Evolutionary conservation across 306 rosid genomes (phyloP).

Genomic region (Cotoneaster glaucophyllus): DNA sequence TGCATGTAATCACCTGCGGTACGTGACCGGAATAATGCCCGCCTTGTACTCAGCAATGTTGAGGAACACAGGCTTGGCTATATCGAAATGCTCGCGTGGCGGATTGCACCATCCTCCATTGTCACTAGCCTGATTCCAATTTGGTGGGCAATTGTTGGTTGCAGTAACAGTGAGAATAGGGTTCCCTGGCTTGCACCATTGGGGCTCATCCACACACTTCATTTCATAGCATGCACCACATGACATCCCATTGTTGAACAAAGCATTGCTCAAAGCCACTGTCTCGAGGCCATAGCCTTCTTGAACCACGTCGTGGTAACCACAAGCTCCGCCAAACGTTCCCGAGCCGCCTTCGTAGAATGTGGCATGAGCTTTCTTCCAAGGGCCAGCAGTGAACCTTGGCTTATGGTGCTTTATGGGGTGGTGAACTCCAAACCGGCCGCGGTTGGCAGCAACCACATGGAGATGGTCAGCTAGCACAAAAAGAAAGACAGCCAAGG

Average conservation of each 20-base stretch:
- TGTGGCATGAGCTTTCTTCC: slow-evolving; percentile 71
- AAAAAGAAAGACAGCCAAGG: background rate
- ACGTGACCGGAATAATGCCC: slow-evolving; percentile 51
- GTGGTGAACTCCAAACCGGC: background rate
- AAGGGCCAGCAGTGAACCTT: slow-evolving; percentile 33
- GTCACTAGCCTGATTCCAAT: slow-evolving; percentile 22
- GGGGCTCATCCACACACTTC: slow-evolving; percentile 33
- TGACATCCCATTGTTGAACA: slow-evolving; percentile 51
- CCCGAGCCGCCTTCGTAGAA: slow-evolving; percentile 63
- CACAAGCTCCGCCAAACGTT: slow-evolving; percentile 79
- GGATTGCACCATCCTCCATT: slow-evolving; percentile 91
- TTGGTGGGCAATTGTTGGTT: slow-evolving; percentile 69
- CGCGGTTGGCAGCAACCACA: background rate
- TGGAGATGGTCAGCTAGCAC: background rate
- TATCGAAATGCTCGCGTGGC: slow-evolving; percentile 70
- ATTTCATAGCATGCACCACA: slow-evolving; percentile 82
- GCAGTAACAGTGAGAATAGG: slow-evolving; percentile 52
- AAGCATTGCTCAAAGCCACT: slow-evolving; percentile 48
- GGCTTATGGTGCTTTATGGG: slow-evolving; percentile 8
- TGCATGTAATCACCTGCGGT: no score
- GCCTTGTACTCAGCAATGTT: slow-evolving; percentile 46
- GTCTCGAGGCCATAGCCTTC: slow-evolving; percentile 69
- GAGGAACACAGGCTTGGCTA: slow-evolving; percentile 58
- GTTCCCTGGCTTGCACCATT: slow-evolving; percentile 49
- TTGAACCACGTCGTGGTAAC: slow-evolving; percentile 57